These are phyloP conservation scores for Monilinia laxa DNA, from an alignment of 2,329 filamentous ascomycete genomes.

Conservation along the genomic window DNA sequence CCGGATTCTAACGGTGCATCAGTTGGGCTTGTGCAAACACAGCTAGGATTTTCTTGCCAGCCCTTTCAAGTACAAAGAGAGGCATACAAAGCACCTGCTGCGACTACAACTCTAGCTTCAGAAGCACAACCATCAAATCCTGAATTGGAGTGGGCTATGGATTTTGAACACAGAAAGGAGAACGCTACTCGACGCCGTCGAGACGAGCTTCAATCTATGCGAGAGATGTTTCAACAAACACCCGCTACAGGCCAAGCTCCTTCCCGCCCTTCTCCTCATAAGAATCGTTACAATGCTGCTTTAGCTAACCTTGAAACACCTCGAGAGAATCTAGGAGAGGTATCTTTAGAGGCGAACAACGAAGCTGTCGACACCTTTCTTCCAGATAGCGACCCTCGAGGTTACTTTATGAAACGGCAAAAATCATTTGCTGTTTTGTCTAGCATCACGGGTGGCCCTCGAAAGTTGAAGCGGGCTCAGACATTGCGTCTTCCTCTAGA, in stretches of 20 bases:
- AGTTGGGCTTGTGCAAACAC: slow-evolving; percentile 30
- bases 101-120: background rate
- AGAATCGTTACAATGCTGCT: slow-evolving; percentile 38
- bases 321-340: background rate
- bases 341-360: slow-evolving; percentile 7
- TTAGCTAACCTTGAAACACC: slow-evolving; percentile 30
- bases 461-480: slow-evolving; percentile 34
- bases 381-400: slow-evolving; percentile 38
- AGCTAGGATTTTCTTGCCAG: slow-evolving; percentile 12
- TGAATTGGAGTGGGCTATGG: slow-evolving; percentile 39
- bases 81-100: background rate
- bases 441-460: slow-evolving; percentile 23
- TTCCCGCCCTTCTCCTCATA: slow-evolving; percentile 34
- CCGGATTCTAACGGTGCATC: slow-evolving; percentile 12
- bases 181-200: slow-evolving; percentile 35
- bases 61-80: slow-evolving; percentile 18
- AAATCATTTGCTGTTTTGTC: slow-evolving; percentile 28
- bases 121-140: slow-evolving; percentile 21
- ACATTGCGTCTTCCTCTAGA: slow-evolving; percentile 37
- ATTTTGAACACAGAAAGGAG: slow-evolving; percentile 40
- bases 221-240: slow-evolving; percentile 14
- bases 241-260: background rate
- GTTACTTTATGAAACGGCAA: slow-evolving; percentile 39
- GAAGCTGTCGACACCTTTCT: slow-evolving; percentile 31
- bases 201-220: slow-evolving; percentile 31